These are phyloP conservation scores for Neurospora sp. DNA, from an alignment of 2,329 filamentous ascomycete genomes.

Conservation along the genomic window DNA sequence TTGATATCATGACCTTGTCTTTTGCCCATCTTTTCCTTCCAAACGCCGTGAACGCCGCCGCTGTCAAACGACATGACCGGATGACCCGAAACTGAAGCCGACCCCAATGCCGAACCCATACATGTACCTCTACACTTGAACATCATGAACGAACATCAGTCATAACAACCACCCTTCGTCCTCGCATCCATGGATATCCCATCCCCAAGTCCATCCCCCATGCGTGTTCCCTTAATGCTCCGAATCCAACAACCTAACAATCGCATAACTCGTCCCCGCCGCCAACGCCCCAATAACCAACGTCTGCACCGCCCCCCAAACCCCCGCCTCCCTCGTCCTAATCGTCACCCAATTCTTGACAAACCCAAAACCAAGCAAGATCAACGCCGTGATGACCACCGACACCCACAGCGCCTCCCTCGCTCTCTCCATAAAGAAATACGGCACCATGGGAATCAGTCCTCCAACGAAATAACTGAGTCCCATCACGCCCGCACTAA, in stretches of 20 bases:
- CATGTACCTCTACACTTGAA: too few relatives aligned
- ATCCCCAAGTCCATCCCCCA: not conserved
- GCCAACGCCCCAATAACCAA: constrained; percentile 54
- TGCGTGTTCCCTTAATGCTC: not conserved
- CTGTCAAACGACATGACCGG: not conserved
- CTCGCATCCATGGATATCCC: too few relatives aligned
- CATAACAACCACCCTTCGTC: not conserved
- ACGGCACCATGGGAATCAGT: constrained; percentile 60
- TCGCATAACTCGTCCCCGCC: constrained; percentile 54
- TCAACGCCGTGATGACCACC: constrained; percentile 48
- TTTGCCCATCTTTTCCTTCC: not conserved
- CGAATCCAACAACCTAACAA: constrained; percentile 47
- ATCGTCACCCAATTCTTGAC: constrained; percentile 47
- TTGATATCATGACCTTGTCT: not conserved
- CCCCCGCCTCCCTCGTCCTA: constrained; percentile 40
- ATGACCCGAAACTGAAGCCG: not conserved
- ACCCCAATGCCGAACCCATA: not conserved
- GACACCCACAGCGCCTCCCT: constrained; percentile 47
- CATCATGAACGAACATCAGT: not conserved
- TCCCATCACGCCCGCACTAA: constrained; percentile 57
- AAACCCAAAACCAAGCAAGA: constrained; percentile 56
- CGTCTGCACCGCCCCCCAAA: constrained; percentile 55
- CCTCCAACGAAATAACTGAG: constrained; percentile 62
- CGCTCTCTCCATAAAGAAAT: constrained; percentile 46
- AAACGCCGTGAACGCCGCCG: not conserved